Percentiles rank a stretch among this genome's conserved stretches.
Conservation (phyloP, 2,329 filamentous ascomycete genomes). For the Botrytis cinerea region DNA sequence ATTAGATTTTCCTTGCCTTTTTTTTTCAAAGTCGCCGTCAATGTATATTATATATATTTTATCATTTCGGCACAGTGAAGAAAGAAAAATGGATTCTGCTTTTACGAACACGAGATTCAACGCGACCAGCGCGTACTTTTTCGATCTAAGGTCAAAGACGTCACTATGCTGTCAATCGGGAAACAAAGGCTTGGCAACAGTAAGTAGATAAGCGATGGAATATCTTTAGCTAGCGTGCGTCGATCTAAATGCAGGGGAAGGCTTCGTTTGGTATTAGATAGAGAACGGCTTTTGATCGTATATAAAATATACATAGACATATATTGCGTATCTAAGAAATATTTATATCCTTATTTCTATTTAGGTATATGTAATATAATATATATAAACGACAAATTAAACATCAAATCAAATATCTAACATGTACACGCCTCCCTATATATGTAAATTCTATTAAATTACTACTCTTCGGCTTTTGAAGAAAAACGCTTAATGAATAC, state of each 20-base stretch:
- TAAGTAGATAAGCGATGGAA: neutral
- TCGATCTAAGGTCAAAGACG: slow-evolving; percentile 11
- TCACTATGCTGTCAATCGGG: slow-evolving; percentile 5
- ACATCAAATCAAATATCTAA: too few species aligned
- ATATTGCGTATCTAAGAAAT: neutral
- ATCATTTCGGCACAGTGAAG: neutral
- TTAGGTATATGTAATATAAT: too few species aligned
- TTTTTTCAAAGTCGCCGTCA: neutral
- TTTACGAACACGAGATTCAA: neutral
- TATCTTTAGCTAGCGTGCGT: slow-evolving; percentile 2
- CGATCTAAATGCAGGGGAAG: slow-evolving; percentile 1
- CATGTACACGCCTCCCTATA: too few species aligned
- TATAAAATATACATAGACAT: too few species aligned
- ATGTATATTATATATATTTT: neutral
- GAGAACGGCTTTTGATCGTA: neutral
- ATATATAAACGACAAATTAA: too few species aligned
- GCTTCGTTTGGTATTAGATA: neutral
- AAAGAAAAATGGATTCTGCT: neutral
- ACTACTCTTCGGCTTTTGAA: too few species aligned
- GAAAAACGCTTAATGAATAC: too few species aligned
- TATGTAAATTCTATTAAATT: too few species aligned
- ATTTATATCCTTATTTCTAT: neutral
- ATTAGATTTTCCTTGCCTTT: neutral
- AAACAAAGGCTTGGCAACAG: neutral
- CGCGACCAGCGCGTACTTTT: neutral